phyloP scores from a whole-genome alignment of 2,329 filamentous ascomycete species.

The Dactylellina cionopaga region DNA sequence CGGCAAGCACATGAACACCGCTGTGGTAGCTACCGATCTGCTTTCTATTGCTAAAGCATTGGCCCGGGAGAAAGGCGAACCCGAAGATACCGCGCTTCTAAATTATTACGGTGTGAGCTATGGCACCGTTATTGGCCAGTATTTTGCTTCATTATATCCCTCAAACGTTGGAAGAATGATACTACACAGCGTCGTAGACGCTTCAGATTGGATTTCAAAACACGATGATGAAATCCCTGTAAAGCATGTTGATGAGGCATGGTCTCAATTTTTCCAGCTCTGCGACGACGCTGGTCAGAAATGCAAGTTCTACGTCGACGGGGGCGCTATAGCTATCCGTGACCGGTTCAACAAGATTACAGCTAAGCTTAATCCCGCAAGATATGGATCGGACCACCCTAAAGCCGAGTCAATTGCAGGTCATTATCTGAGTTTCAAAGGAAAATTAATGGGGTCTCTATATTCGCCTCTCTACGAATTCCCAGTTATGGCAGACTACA shows the following conservation, averaged over 20 bases:
- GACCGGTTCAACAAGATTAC: conserved; percentile 32
- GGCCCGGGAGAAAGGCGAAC: conserved; percentile 18
- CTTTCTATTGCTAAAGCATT: conserved; percentile 37
- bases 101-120: conserved; percentile 44
- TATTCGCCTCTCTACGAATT: too few species aligned
- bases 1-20: conserved; percentile 36
- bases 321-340: conserved; percentile 4
- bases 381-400: conserved; percentile 15
- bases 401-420: not conserved
- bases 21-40: conserved; percentile 48
- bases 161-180: conserved; percentile 32
- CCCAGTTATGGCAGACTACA: too few species aligned
- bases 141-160: conserved; percentile 42
- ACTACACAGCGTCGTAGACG: conserved; percentile 41
- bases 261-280: conserved; percentile 28
- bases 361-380: conserved; percentile 28
- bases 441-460: not conserved
- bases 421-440: not conserved
- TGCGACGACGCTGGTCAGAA: conserved; percentile 24
- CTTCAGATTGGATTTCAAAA: conserved; percentile 7
- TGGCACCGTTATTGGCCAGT: conserved; percentile 45
- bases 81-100: conserved; percentile 23
- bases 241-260: conserved; percentile 30
- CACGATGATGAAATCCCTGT: not conserved
- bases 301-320: conserved; percentile 32